phyloP scores from a whole-genome alignment of 768 basidiomycete genomes.

The Nevesoporus exiguus region DNA sequence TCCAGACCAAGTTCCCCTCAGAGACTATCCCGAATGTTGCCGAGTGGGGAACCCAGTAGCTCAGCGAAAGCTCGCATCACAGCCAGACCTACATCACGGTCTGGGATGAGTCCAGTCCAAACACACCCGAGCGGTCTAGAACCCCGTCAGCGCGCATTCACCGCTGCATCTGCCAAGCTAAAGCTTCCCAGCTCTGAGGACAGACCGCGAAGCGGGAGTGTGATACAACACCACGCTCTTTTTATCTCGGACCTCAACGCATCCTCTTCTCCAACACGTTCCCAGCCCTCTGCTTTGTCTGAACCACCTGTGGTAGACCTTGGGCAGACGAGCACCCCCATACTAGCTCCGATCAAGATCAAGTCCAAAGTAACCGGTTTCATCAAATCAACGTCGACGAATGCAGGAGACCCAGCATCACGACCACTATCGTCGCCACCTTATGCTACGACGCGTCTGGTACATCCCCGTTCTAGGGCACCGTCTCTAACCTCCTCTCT shows the following conservation, averaged over 20 bases:
- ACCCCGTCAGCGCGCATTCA: conserved; percentile 32
- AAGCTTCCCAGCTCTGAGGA: conserved; percentile 31
- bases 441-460: conserved; percentile 30
- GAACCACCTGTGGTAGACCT: conserved; percentile 13
- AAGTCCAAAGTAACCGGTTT: conserved; percentile 60
- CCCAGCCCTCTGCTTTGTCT: conserved; percentile 16
- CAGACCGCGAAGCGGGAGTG: conserved; percentile 32
- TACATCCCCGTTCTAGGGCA: conserved; percentile 24
- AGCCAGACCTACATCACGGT: conserved; percentile 31
- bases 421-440: conserved; percentile 36
- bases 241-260: conserved; percentile 21
- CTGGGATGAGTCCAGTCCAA: conserved; percentile 6
- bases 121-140: conserved; percentile 17
- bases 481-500: conserved; percentile 32
- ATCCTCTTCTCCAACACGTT: conserved; percentile 11
- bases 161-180: conserved; percentile 21
- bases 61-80: conserved; percentile 26
- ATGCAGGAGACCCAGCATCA: conserved; percentile 34
- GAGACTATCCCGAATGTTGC: conserved; percentile 35
- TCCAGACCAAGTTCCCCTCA: conserved; percentile 40
- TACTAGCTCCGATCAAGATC: conserved; percentile 38
- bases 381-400: conserved; percentile 32
- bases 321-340: conserved; percentile 12
- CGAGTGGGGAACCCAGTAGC: conserved; percentile 29
- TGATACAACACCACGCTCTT: conserved; percentile 25